Percentiles rank a stretch among this genome's conserved stretches.
Conservation (phyloP, 2,329 filamentous ascomycete genomes). For the Acephala macrosclerotiorum region DNA sequence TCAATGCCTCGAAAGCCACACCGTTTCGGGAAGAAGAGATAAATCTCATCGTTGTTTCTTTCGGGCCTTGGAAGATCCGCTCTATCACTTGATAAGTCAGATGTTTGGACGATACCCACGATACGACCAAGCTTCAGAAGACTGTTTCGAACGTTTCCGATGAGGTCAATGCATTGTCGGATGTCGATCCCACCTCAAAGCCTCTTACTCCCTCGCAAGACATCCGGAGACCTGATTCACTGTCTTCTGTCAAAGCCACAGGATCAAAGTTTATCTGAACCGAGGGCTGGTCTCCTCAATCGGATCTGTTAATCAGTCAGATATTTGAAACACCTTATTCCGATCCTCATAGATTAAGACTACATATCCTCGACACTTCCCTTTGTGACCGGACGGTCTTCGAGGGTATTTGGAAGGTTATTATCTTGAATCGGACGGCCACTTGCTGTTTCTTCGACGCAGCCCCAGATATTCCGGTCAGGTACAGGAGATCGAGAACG, state of each 20-base stretch:
- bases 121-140: conserved; percentile 41
- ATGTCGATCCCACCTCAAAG: conserved; percentile 39
- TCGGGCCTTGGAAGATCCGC: conserved; percentile 38
- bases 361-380: conserved; percentile 36
- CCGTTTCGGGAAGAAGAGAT: conserved; percentile 37
- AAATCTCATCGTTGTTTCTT: conserved; percentile 33
- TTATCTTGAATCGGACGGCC: conserved; percentile 34
- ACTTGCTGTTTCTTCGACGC: conserved; percentile 9
- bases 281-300: conserved; percentile 34
- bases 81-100: conserved; percentile 38
- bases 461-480: neutral
- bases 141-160: conserved; percentile 44
- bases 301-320: conserved; percentile 36
- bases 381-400: conserved; percentile 30
- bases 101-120: conserved; percentile 41
- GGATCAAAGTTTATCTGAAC: conserved; percentile 39
- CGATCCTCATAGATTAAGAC: conserved; percentile 37
- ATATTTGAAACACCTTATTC: conserved; percentile 39
- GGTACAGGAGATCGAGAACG: conserved; percentile 3
- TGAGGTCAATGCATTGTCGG: conserved; percentile 45
- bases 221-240: conserved; percentile 33
- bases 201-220: conserved; percentile 37
- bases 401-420: conserved; percentile 32
- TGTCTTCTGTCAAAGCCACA: conserved; percentile 38
- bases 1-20: conserved; percentile 37